Evolutionary conservation across 352 stramenopile genomes (phyloP).

Genomic region (Pythium brachiatum): DNA sequence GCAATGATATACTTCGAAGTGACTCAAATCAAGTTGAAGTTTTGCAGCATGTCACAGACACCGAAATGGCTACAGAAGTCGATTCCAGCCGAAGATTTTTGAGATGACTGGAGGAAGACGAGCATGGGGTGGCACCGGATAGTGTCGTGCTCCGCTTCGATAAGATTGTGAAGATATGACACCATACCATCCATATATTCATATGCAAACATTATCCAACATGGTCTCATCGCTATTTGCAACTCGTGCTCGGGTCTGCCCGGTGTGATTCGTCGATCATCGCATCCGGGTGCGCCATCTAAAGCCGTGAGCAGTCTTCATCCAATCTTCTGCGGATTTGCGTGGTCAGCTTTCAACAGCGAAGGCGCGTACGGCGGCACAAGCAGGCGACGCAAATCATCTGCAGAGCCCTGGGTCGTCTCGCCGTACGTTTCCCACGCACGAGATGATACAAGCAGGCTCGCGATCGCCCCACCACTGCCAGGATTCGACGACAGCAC

Average conservation of each 20-base stretch:
- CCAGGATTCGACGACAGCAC: constrained; percentile 83
- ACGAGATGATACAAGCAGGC: constrained; percentile 68
- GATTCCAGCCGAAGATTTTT: no score
- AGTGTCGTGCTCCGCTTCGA: no score
- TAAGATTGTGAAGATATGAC: no score
- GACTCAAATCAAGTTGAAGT: no score
- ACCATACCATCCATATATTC: background rate
- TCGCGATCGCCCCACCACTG: constrained; percentile 80
- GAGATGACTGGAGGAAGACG: no score
- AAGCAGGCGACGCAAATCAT: constrained; percentile 76
- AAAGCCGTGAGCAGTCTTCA: constrained; percentile 14
- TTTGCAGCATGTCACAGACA: no score
- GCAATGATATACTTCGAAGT: no score
- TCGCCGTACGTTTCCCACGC: constrained; percentile 85
- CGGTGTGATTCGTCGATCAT: no score
- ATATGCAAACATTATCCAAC: background rate
- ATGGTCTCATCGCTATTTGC: background rate
- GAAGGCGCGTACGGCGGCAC: constrained; percentile 67
- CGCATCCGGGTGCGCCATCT: background rate
- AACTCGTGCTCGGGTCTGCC: no score
- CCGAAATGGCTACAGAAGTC: no score
- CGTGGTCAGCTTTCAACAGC: constrained; percentile 75
- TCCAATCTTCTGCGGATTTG: constrained; percentile 85
- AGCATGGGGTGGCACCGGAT: no score
- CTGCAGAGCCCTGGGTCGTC: constrained; percentile 73